Evolutionary conservation across 83 land plant species (phyloP).

Genomic region (Diphasiastrum complanatum): DNA sequence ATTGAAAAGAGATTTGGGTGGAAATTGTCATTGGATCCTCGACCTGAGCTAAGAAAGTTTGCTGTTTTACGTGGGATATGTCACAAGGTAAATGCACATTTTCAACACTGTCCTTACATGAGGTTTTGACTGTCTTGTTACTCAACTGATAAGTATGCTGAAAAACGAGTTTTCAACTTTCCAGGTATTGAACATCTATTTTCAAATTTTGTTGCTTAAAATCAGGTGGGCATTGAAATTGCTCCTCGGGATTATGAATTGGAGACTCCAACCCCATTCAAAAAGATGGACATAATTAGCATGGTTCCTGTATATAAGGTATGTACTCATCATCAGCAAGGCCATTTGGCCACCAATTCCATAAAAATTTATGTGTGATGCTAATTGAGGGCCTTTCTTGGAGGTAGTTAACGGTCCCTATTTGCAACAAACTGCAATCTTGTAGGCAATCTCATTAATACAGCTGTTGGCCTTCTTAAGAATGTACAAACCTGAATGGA

Average conservation of each 20-base stretch:
- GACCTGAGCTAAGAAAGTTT: constrained; percentile 57
- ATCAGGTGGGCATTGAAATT: constrained; percentile 80
- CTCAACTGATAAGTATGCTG: neutral
- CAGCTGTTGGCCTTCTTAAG: too few relatives aligned
- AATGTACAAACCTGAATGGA: too few relatives aligned
- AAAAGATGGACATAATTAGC: constrained; percentile 61
- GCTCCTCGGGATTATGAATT: constrained; percentile 76
- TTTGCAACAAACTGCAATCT: too few relatives aligned
- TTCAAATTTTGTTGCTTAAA: neutral
- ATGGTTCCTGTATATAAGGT: constrained; percentile 91
- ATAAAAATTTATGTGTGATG: too few relatives aligned
- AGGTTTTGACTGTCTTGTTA: neutral
- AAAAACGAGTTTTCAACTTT: too few relatives aligned
- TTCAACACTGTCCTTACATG: neutral
- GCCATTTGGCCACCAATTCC: too few relatives aligned
- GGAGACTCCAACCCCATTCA: constrained; percentile 59
- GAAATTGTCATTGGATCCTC: constrained; percentile 37
- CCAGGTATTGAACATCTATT: too few relatives aligned
- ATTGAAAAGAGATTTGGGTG: constrained; percentile 67
- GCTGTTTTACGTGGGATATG: constrained; percentile 81
- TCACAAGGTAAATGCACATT: constrained; percentile 53
- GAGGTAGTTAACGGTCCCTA: too few relatives aligned
- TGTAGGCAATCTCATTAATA: too few relatives aligned
- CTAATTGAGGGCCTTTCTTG: too few relatives aligned
- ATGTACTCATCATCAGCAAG: neutral